These are phyloP conservation scores for Friedmanniomyces endolithicus DNA, from an alignment of 495 filamentous ascomycete genomes.

Conservation along the genomic window DNA sequence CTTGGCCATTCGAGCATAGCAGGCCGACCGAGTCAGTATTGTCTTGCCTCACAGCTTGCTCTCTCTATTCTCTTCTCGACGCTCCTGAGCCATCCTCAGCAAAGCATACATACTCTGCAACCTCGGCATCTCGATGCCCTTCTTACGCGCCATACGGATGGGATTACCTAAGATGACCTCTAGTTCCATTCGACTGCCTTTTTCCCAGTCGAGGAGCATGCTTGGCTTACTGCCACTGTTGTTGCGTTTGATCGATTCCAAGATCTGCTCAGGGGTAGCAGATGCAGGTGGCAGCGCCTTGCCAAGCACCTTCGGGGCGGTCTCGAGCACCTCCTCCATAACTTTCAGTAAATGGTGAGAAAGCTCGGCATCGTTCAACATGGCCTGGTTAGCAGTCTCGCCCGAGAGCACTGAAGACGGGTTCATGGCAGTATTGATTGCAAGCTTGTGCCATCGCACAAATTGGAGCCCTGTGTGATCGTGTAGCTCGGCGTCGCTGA, in stretches of 20 bases:
- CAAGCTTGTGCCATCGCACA: constrained; percentile 53
- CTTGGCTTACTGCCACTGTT: constrained; percentile 43
- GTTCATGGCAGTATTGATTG: constrained; percentile 54
- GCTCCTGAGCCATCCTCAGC: background rate
- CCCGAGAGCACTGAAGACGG: constrained; percentile 47
- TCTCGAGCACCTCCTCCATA: constrained; percentile 47
- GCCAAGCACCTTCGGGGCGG: constrained; percentile 41
- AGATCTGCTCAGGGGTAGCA: constrained; percentile 42
- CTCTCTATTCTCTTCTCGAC: background rate
- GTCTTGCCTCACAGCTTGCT: background rate
- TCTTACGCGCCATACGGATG: constrained; percentile 38
- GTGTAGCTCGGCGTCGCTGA: constrained; percentile 37
- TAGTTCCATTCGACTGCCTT: constrained; percentile 42
- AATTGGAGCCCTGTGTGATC: constrained; percentile 41
- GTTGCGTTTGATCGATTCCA: constrained; percentile 43
- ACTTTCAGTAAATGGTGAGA: constrained; percentile 33
- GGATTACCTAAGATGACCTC: constrained; percentile 53
- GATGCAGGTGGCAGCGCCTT: constrained; percentile 32
- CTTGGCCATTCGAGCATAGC: too few relatives aligned
- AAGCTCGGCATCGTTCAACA: constrained; percentile 38
- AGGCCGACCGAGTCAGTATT: too few relatives aligned
- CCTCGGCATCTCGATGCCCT: constrained; percentile 41
- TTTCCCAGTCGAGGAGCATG: constrained; percentile 49
- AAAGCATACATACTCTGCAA: constrained; percentile 41
- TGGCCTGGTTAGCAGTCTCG: constrained; percentile 38